These are phyloP conservation scores for Rhizopus arrhizus DNA, from an alignment of 371 early-diverging fungal genomes.

Conservation along the genomic window DNA sequence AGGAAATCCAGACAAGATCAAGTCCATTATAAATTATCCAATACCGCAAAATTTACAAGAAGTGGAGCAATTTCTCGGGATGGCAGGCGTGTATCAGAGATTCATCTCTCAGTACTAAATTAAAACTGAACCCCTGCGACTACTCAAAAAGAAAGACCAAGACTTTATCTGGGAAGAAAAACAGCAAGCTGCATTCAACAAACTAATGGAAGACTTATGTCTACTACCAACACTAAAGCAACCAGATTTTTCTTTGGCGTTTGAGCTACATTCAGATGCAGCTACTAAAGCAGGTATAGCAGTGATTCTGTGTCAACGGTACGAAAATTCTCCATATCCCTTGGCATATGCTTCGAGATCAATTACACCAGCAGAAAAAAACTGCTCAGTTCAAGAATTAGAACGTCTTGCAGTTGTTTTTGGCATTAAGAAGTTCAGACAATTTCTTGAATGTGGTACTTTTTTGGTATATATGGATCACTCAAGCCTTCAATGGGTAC, in stretches of 20 bases:
- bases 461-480: slow-evolving; percentile 15
- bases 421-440: slow-evolving; percentile 7
- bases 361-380: slow-evolving; percentile 2
- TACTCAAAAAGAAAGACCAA: slow-evolving; percentile 1
- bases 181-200: slow-evolving; percentile 3
- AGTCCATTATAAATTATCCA: neutral
- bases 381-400: slow-evolving; percentile 8
- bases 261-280: slow-evolving; percentile 5
- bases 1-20: slow-evolving; percentile 1
- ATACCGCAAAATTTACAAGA: neutral
- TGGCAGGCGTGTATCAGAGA: slow-evolving; percentile 1
- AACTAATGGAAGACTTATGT: neutral
- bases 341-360: slow-evolving; percentile 14
- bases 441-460: slow-evolving; percentile 2
- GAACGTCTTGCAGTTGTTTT: slow-evolving; percentile 6
- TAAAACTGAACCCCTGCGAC: neutral
- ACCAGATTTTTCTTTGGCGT: neutral
- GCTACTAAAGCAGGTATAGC: slow-evolving; percentile 1
- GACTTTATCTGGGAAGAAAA: neutral
- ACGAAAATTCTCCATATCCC: slow-evolving; percentile 3
- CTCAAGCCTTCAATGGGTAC: slow-evolving; percentile 1
- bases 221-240: neutral
- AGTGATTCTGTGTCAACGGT: slow-evolving; percentile 4
- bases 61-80: neutral
- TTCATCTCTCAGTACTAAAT: slow-evolving; percentile 4